Percentiles rank a stretch among this genome's conserved stretches.
Evolutionary conservation across 345 rosid genomes (phyloP).

Genomic region (Corchorus olitorius): DNA sequence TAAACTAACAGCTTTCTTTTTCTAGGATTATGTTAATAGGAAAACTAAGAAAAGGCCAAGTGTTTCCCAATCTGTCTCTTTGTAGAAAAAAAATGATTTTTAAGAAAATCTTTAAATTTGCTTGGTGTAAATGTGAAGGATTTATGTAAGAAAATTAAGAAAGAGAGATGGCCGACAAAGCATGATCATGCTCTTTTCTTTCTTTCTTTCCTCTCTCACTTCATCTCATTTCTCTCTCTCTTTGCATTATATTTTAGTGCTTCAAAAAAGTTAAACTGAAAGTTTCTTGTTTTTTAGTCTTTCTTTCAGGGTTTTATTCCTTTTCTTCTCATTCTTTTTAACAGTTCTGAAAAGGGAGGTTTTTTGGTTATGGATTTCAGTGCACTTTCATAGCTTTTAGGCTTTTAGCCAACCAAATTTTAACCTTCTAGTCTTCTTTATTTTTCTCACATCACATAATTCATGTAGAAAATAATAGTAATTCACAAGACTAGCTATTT

Average conservation of each 20-base stretch:
- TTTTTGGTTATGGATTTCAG: neutral
- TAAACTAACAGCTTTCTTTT: conserved; percentile 21
- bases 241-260: conserved; percentile 31
- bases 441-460: neutral
- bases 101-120: conserved; percentile 22
- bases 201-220: conserved; percentile 30
- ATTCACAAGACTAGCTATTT: neutral
- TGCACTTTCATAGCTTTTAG: neutral
- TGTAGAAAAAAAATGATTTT: conserved; percentile 31
- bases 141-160: conserved; percentile 10
- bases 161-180: conserved; percentile 58
- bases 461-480: too few species aligned
- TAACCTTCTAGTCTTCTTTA: neutral
- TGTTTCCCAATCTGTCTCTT: conserved; percentile 20
- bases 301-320: neutral
- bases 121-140: conserved; percentile 24
- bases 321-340: neutral
- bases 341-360: neutral
- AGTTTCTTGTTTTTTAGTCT: neutral
- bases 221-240: conserved; percentile 16
- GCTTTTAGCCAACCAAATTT: neutral
- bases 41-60: conserved; percentile 17
- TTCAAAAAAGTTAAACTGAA: conserved; percentile 14
- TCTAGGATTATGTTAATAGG: conserved; percentile 12
- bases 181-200: conserved; percentile 34